A percentile compares a stretch with the other conserved stretches of the same genome.
Conservation (phyloP, 73 alveolate species). For the Paramecium sexaurelia region DNA sequence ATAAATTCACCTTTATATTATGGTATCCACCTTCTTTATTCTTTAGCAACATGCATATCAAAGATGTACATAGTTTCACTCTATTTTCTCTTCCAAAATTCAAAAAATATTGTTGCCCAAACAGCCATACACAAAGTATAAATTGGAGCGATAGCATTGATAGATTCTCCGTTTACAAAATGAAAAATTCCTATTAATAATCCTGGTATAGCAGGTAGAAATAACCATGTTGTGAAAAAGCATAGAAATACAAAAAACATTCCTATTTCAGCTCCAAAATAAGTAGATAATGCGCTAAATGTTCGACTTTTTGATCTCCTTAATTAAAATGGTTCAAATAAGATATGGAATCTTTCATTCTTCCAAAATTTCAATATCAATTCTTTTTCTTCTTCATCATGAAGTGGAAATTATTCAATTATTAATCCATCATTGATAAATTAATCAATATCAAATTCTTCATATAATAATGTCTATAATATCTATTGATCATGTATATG, state of each 20-base stretch:
- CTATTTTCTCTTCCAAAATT: slow-evolving; percentile 46
- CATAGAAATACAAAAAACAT: background rate
- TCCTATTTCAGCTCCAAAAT: slow-evolving; percentile 23
- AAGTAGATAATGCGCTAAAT: slow-evolving; percentile 1
- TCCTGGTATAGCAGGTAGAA: slow-evolving; percentile 38
- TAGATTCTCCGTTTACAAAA: background rate
- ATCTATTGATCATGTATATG: background rate
- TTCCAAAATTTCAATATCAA: background rate
- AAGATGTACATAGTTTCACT: slow-evolving; percentile 34
- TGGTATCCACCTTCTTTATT: background rate
- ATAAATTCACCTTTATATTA: background rate
- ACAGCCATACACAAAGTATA: slow-evolving; percentile 7
- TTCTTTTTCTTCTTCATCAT: slow-evolving; percentile 23
- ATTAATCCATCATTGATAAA: background rate
- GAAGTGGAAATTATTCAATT: background rate
- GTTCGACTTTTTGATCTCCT: background rate
- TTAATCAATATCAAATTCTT: slow-evolving; percentile 11
- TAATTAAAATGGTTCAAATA: slow-evolving; percentile 10
- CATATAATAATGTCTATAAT: background rate
- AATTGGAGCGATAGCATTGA: background rate
- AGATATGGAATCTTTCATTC: background rate
- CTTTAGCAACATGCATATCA: slow-evolving; percentile 46
- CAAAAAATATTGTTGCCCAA: slow-evolving; percentile 52
- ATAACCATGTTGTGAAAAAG: slow-evolving; percentile 9
- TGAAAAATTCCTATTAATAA: background rate